Evolutionary conservation across 129 eudicot species (phyloP).

Genomic region (Flaveria brownii): DNA sequence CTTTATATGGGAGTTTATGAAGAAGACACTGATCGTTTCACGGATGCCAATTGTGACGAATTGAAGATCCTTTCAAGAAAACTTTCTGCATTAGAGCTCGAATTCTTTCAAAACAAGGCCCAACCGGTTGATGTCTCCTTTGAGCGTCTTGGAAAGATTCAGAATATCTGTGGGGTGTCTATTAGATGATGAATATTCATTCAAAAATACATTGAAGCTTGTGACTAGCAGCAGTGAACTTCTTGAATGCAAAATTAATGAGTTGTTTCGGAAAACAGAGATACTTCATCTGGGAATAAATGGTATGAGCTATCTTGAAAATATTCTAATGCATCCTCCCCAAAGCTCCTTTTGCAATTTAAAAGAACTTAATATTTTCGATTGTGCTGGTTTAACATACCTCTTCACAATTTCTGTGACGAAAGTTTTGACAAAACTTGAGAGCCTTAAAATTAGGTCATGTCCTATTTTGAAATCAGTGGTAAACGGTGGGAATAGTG

Average conservation of each 20-base stretch:
- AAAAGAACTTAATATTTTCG: not conserved
- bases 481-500: not conserved
- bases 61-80: not conserved
- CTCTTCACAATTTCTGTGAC: not conserved
- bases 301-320: no score
- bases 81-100: not conserved
- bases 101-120: not conserved
- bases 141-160: not conserved
- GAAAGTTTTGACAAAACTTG: not conserved
- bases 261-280: not conserved
- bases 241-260: not conserved
- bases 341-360: not conserved
- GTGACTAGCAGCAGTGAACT: not conserved
- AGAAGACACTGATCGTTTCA: not conserved
- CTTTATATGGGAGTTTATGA: not conserved
- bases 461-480: not conserved
- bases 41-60: not conserved
- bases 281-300: not conserved
- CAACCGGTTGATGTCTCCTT: not conserved
- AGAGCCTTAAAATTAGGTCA: not conserved
- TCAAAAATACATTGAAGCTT: not conserved
- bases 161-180: not conserved
- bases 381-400: not conserved
- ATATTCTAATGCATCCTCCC: no score
- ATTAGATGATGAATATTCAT: not conserved